These are phyloP conservation scores for Mucor sp. DNA, from an alignment of 371 early-diverging fungal genomes.

Conservation along the genomic window DNA sequence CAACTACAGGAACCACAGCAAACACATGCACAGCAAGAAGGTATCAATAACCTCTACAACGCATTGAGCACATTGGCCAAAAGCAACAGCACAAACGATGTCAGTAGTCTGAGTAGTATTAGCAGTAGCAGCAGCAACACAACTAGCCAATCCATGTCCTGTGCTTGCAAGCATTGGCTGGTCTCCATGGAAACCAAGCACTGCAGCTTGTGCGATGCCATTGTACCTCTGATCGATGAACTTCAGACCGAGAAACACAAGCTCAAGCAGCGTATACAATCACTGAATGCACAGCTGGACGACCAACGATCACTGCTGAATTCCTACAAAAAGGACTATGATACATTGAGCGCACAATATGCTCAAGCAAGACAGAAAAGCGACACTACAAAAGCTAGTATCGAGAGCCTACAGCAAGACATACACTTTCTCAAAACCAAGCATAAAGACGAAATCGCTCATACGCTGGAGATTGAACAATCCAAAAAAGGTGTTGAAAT, in stretches of 20 bases:
- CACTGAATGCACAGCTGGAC: neutral
- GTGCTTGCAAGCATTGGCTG: constrained; percentile 11
- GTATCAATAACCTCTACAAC: neutral
- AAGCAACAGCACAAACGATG: constrained; percentile 3
- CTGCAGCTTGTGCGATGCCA: constrained; percentile 15
- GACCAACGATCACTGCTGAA: constrained; percentile 2
- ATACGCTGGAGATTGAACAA: constrained; percentile 71
- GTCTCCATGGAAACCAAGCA: constrained; percentile 12
- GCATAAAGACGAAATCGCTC: constrained; percentile 66
- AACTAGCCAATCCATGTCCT: neutral
- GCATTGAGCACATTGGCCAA: neutral
- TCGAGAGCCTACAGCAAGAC: constrained; percentile 78
- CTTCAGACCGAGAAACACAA: neutral
- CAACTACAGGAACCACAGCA: neutral
- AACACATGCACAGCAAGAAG: neutral
- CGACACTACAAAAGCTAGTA: constrained; percentile 15
- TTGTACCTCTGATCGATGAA: constrained; percentile 2
- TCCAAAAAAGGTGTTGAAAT: constrained; percentile 66
- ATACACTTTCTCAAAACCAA: constrained; percentile 82
- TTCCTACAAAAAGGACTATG: neutral
- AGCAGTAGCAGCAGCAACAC: constrained; percentile 1
- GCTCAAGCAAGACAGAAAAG: neutral
- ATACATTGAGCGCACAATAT: neutral
- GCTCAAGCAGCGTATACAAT: neutral
- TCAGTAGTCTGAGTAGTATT: neutral